Conservation (phyloP, 1,284 basidiomycete genomes). For the Kalmanozyma brasiliensis region DNA sequence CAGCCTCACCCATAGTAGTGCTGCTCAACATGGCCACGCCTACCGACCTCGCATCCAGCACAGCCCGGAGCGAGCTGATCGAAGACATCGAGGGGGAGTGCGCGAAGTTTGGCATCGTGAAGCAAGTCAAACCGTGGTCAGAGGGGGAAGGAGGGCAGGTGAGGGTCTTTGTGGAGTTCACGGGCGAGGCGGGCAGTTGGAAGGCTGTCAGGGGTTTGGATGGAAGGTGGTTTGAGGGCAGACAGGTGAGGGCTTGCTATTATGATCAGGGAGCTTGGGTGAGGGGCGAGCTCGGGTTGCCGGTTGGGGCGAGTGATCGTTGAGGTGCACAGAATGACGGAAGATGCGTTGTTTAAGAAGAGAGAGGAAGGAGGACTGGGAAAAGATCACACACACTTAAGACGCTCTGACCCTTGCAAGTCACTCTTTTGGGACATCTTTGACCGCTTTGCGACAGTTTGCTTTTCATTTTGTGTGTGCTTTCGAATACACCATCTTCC, state of each 20-base stretch:
- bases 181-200: constrained; percentile 54
- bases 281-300: background rate
- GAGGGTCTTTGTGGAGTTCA: constrained; percentile 58
- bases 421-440: too few species aligned
- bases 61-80: constrained; percentile 5
- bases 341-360: too few species aligned
- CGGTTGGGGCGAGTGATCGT: background rate
- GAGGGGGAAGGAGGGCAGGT: constrained; percentile 4
- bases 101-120: constrained; percentile 52
- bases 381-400: too few species aligned
- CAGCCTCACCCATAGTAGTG: constrained; percentile 17
- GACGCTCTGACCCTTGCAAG: background rate
- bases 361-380: too few species aligned
- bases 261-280: constrained; percentile 7
- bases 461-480: background rate
- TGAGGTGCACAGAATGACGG: too few species aligned
- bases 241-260: constrained; percentile 20
- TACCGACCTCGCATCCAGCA: background rate
- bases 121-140: constrained; percentile 32
- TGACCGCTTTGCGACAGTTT: background rate
- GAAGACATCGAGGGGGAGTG: constrained; percentile 44
- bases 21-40: constrained; percentile 25
- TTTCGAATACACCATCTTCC: too few species aligned
- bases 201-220: constrained; percentile 49
- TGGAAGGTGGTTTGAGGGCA: constrained; percentile 41